These are phyloP conservation scores for Saccharomycopsis crataegensis DNA, from an alignment of 1,139 yeast genomes.

Conservation along the genomic window DNA sequence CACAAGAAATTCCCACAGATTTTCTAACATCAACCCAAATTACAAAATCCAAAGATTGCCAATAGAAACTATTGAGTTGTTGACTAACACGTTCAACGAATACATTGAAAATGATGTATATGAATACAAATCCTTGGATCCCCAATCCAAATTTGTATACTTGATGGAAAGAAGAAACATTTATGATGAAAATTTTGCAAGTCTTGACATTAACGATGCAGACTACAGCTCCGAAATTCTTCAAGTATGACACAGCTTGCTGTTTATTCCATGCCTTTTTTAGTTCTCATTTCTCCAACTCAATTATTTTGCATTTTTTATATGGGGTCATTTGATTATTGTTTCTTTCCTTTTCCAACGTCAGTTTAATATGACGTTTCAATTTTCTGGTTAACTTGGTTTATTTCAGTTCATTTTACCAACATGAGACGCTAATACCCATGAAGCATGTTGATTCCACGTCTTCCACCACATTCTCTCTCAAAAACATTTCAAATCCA, in stretches of 20 bases:
- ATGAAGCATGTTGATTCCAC: no score
- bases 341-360: background rate
- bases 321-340: background rate
- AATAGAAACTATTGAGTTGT: constrained; percentile 10
- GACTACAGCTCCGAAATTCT: background rate
- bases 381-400: no score
- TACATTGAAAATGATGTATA: constrained; percentile 10
- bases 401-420: no score
- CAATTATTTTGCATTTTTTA: background rate
- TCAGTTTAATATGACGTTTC: background rate
- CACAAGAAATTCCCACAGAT: constrained; percentile 16
- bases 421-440: no score
- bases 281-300: background rate
- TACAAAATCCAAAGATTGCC: constrained; percentile 17
- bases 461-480: no score
- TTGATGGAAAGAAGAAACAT: constrained; percentile 11
- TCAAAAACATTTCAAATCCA: no score
- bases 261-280: background rate
- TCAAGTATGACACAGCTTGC: background rate
- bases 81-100: constrained; percentile 10
- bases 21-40: constrained; percentile 14
- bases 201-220: no score
- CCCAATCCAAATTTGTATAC: constrained; percentile 14
- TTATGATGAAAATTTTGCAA: background rate
- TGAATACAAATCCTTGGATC: constrained; percentile 16